Evolutionary conservation across 1,284 basidiomycete species (phyloP).

Genomic region (Tilletia walkeri): DNA sequence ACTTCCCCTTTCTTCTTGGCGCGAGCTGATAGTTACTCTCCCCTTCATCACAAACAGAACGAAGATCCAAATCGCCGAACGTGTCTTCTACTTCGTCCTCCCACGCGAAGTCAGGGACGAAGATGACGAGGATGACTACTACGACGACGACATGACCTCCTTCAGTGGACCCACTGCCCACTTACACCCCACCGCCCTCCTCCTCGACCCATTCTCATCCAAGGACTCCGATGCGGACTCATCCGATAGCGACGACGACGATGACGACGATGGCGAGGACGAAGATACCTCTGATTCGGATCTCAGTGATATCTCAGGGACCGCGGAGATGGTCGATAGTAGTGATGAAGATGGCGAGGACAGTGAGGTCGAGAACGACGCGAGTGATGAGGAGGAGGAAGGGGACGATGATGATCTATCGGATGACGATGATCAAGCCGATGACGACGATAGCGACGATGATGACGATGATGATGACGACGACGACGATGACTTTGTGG

Average conservation of each 20-base stretch:
- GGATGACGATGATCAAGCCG: conserved; percentile 27
- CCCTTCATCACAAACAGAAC: conserved; percentile 64
- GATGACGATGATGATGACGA: conserved; percentile 28
- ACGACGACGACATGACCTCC: not conserved
- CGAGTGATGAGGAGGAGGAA: conserved; percentile 21
- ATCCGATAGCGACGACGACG: conserved; percentile 3
- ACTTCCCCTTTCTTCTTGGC: not conserved
- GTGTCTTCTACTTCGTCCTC: conserved; percentile 93
- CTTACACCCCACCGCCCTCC: not conserved
- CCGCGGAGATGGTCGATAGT: not conserved
- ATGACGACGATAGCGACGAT: conserved; percentile 24
- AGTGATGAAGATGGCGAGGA: conserved; percentile 17
- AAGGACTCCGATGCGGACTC: conserved; percentile 32
- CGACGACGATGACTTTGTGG: conserved; percentile 23
- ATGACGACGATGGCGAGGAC: too few species aligned
- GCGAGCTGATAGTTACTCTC: not conserved
- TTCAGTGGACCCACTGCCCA: not conserved
- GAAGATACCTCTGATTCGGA: conserved; percentile 5
- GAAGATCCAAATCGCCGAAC: conserved; percentile 96
- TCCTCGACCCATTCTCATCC: conserved; percentile 6
- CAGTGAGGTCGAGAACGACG: conserved; percentile 23
- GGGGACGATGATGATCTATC: conserved; percentile 27
- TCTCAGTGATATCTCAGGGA: conserved; percentile 1
- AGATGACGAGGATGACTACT: conserved; percentile 11
- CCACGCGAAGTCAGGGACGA: conserved; percentile 59